A percentile compares a stretch with the other conserved stretches of the same genome.
Conservation (phyloP, 352 stramenopile genomes). For the Pythium biforme region DNA sequence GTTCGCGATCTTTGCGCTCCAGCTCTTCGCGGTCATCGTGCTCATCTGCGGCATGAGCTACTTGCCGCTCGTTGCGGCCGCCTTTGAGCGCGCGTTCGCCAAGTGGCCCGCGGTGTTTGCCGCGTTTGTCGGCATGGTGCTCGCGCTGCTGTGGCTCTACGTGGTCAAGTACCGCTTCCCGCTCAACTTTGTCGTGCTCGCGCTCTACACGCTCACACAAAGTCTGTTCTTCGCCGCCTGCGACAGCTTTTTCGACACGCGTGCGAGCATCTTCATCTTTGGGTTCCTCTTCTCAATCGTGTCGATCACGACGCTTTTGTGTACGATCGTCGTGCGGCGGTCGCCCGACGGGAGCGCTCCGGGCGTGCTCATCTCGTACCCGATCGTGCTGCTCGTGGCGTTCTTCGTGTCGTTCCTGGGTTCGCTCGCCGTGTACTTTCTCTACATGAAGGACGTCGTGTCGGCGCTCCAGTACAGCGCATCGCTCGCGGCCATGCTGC, state of each 20-base stretch:
- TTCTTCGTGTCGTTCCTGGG: slow-evolving; percentile 60
- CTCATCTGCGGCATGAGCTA: slow-evolving; percentile 45
- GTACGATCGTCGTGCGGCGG: slow-evolving; percentile 45
- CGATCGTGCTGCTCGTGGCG: slow-evolving; percentile 43
- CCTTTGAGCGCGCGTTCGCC: slow-evolving; percentile 36
- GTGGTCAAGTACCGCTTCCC: slow-evolving; percentile 72
- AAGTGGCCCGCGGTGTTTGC: slow-evolving; percentile 56
- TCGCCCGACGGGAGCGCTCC: slow-evolving; percentile 33
- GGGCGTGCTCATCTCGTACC: slow-evolving; percentile 55
- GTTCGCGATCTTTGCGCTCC: slow-evolving; percentile 69
- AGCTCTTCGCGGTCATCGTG: slow-evolving; percentile 50
- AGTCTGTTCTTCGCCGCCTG: slow-evolving; percentile 59
- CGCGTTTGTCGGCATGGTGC: slow-evolving; percentile 51
- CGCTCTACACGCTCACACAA: slow-evolving; percentile 54
- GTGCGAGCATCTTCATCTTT: slow-evolving; percentile 66
- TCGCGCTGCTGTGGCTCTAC: slow-evolving; percentile 66
- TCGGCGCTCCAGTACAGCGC: slow-evolving; percentile 52
- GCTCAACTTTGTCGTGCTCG: slow-evolving; percentile 66
- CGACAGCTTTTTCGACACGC: slow-evolving; percentile 56
- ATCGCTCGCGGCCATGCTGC: slow-evolving; percentile 49
- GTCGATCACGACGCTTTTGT: slow-evolving; percentile 54
- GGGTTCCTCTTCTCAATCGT: slow-evolving; percentile 62
- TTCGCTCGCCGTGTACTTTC: slow-evolving; percentile 62
- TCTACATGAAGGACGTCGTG: slow-evolving; percentile 50
- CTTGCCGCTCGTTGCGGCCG: slow-evolving; percentile 26